Percentiles rank a stretch among this genome's conserved stretches.
These are phyloP conservation scores for Mimosa pudica DNA, from an alignment of 306 rosid genomes.

Conservation along the genomic window DNA sequence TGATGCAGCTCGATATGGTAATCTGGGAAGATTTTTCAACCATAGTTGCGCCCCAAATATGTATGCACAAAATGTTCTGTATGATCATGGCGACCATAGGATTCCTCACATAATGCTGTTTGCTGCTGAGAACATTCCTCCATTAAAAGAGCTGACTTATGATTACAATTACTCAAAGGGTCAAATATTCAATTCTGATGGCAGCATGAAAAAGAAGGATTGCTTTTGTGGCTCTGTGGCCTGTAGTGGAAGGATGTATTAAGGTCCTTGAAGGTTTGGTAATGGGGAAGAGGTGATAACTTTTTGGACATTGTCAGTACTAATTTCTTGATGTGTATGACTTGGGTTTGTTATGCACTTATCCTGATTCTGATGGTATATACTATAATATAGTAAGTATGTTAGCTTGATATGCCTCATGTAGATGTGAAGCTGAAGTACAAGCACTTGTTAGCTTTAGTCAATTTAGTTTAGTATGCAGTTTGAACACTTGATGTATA, in stretches of 20 bases:
- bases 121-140: slow-evolving; percentile 66
- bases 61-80: slow-evolving; percentile 64
- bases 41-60: slow-evolving; percentile 80
- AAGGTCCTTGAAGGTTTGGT: slow-evolving; percentile 20
- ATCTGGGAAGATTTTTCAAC: slow-evolving; percentile 75
- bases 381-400: not conserved
- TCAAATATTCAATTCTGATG: slow-evolving; percentile 56
- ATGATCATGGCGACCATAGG: slow-evolving; percentile 63
- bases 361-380: not conserved
- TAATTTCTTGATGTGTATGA: not conserved
- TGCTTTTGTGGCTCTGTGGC: slow-evolving; percentile 66
- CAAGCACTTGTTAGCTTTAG: not conserved
- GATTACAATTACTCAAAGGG: slow-evolving; percentile 60
- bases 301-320: not conserved
- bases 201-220: slow-evolving; percentile 63
- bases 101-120: slow-evolving; percentile 76
- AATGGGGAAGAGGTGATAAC: not conserved
- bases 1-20: slow-evolving; percentile 63
- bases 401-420: not conserved
- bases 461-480: not conserved
- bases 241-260: slow-evolving; percentile 73
- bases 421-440: not conserved
- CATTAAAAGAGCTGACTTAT: slow-evolving; percentile 57
- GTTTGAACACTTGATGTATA: not conserved
- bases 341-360: not conserved